Evolutionary conservation across 352 stramenopile genomes (phyloP), one percentile per base, ranked within the genome.

Genomic region (Phytophthora capsici): DNA sequence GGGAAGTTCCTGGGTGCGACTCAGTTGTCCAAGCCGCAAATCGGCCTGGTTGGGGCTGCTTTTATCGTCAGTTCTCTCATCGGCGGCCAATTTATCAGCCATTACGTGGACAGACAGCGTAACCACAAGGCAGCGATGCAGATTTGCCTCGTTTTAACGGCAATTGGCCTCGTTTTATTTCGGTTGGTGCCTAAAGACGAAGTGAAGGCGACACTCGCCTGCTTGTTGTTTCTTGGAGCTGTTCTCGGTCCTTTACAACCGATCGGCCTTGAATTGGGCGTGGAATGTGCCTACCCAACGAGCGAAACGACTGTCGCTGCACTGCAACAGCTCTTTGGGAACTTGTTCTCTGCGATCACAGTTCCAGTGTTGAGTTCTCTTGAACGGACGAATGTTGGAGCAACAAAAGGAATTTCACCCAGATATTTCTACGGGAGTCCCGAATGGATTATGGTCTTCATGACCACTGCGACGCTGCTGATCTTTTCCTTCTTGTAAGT

Each of bases 31-130:
- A 89, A 90, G 57, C 38, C 73, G 0, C 50, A 90, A 48, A 76
- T 89, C 48, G 83, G 81, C 0, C 28, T 86, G 28, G 86, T 92
- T 19, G 83, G 83, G 10, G 80, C 81, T 1, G 71, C 69, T 5
- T 92, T 92, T 54, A 87, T 92, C 61, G 69, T 90, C n/a, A 92
- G 79, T 45, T 84, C 79, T 20, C 73, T 90, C 4, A 32, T 90
- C 6, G 83, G 83, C 22, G 76, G 77, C 9, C 83, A 92, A 57
- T 36, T 88, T 26, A 79, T 90, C 60, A 86, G 75, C 36, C 63
- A 68, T 6, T 86, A 83, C 57, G 82, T 90, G 1, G 81, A 92
- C 59, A 50, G 61, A 34, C 66, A 72, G 30, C 69, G 73, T 6
- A 82, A 80, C 50, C 84, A 90, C 67, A 82, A 87, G 51, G 47